A percentile compares a stretch with the other conserved stretches of the same genome.
Evolutionary conservation across 257 asterid genomes (phyloP).

Genomic region (Plantago major): DNA sequence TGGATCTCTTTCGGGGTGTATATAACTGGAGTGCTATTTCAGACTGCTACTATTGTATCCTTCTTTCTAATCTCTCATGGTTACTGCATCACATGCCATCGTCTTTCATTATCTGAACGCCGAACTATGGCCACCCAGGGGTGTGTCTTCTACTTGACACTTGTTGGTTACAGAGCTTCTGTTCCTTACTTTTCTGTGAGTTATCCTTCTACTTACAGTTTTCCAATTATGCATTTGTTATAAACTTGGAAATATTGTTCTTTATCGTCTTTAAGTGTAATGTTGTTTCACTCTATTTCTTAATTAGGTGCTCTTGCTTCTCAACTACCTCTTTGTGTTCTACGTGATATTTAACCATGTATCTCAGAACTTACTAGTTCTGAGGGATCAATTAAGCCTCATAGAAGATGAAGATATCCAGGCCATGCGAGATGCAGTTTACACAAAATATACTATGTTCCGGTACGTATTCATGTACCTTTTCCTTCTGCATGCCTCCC

Average conservation of each 20-base stretch:
- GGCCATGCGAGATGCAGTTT: constrained; percentile 68
- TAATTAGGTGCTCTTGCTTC: constrained; percentile 52
- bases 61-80: constrained; percentile 79
- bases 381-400: constrained; percentile 66
- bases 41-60: constrained; percentile 54
- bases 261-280: not conserved
- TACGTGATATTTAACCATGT: constrained; percentile 61
- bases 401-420: constrained; percentile 63
- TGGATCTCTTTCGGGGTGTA: constrained; percentile 94
- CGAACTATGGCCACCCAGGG: constrained; percentile 57
- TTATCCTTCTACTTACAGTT: constrained; percentile 1
- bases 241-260: not conserved
- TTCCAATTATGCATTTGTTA: not conserved
- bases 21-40: constrained; percentile 66
- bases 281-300: constrained; percentile 5
- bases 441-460: constrained; percentile 73
- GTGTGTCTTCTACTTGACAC: constrained; percentile 69
- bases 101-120: constrained; percentile 61
- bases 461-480: constrained; percentile 44
- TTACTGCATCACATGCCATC: constrained; percentile 73
- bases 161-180: constrained; percentile 79
- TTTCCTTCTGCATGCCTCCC: too few relatives aligned
- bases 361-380: constrained; percentile 49
- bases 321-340: constrained; percentile 51
- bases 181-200: constrained; percentile 81